Evolutionary conservation across 495 filamentous ascomycete genomes (phyloP).

Genomic region (Penicillium macrosclerotiorum): DNA sequence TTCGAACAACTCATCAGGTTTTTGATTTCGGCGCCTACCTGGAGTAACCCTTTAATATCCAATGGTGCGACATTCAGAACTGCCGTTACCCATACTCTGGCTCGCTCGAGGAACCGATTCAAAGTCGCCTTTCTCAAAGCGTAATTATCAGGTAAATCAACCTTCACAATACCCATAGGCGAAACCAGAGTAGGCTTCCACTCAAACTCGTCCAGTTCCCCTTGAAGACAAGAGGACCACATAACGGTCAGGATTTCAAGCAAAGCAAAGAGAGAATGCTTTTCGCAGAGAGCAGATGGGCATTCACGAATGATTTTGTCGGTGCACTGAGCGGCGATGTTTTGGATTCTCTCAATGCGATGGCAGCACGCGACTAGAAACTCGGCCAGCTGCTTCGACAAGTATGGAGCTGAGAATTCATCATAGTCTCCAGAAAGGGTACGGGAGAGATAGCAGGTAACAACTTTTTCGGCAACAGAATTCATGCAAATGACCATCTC

Average conservation of each 20-base stretch:
- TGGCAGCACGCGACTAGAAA: slow-evolving; percentile 90
- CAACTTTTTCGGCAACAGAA: slow-evolving; percentile 69
- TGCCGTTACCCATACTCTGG: slow-evolving; percentile 73
- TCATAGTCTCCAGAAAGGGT: slow-evolving; percentile 67
- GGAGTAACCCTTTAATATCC: slow-evolving; percentile 91
- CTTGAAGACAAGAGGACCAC: slow-evolving; percentile 92
- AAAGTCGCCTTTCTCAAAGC: slow-evolving; percentile 73
- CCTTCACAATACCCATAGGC: slow-evolving; percentile 64
- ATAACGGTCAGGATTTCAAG: slow-evolving; percentile 88
- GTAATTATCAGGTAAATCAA: slow-evolving; percentile 93
- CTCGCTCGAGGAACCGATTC: slow-evolving; percentile 69
- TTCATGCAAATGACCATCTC: slow-evolving; percentile 86
- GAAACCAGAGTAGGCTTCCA: slow-evolving; percentile 79
- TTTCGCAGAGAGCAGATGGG: slow-evolving; percentile 87
- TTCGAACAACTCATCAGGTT: not conserved
- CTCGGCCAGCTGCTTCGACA: slow-evolving; percentile 80
- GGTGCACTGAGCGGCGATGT: slow-evolving; percentile 74
- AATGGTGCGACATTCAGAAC: slow-evolving; percentile 84
- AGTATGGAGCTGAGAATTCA: slow-evolving; percentile 75
- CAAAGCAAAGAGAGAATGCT: slow-evolving; percentile 83
- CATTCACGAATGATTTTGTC: slow-evolving; percentile 80
- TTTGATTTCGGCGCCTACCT: slow-evolving; percentile 36
- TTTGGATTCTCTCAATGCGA: slow-evolving; percentile 83
- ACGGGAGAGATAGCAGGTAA: slow-evolving; percentile 69
- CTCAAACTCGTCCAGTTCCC: slow-evolving; percentile 90